Conservation (phyloP, 2,329 filamentous ascomycete genomes). For the Penicillium hesseltinei region DNA sequence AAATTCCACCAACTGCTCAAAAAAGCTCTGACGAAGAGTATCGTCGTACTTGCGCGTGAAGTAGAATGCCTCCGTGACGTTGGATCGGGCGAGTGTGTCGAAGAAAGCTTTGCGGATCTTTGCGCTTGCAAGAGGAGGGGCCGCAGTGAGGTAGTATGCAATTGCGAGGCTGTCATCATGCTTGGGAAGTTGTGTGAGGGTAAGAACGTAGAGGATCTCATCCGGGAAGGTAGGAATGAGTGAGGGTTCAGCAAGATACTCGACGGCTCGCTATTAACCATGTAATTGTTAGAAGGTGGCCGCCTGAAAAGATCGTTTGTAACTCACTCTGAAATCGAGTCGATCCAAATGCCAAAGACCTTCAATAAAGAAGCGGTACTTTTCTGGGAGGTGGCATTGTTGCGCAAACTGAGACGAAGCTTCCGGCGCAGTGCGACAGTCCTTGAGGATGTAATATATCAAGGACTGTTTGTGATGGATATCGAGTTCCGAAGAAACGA, state of each 20-base stretch:
- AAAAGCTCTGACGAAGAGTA: slow-evolving; percentile 60
- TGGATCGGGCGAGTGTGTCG: slow-evolving; percentile 64
- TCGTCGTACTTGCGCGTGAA: slow-evolving; percentile 68
- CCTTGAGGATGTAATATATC: slow-evolving; percentile 79
- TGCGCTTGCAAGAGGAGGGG: slow-evolving; percentile 66
- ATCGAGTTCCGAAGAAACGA: slow-evolving; percentile 63
- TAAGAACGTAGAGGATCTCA: slow-evolving; percentile 71
- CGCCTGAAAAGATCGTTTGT: not conserved
- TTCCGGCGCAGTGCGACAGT: slow-evolving; percentile 59
- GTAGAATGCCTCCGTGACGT: slow-evolving; percentile 69
- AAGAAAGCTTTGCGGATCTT: slow-evolving; percentile 67
- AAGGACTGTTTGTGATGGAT: slow-evolving; percentile 78
- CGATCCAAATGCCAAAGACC: slow-evolving; percentile 79
- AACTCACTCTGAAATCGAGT: slow-evolving; percentile 60
- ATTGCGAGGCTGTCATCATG: slow-evolving; percentile 65
- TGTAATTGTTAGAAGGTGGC: not conserved
- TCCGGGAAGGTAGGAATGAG: slow-evolving; percentile 78
- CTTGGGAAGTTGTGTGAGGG: slow-evolving; percentile 56
- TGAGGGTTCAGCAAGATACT: slow-evolving; percentile 75
- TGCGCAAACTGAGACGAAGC: slow-evolving; percentile 60
- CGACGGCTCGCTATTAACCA: slow-evolving; percentile 59
- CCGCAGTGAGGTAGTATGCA: slow-evolving; percentile 74
- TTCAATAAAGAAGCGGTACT: slow-evolving; percentile 77
- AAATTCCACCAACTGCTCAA: slow-evolving; percentile 63
- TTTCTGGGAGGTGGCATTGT: slow-evolving; percentile 65